Base-by-base conservation (phyloP, 106 monocot species). In the Allium cepa region DNA sequence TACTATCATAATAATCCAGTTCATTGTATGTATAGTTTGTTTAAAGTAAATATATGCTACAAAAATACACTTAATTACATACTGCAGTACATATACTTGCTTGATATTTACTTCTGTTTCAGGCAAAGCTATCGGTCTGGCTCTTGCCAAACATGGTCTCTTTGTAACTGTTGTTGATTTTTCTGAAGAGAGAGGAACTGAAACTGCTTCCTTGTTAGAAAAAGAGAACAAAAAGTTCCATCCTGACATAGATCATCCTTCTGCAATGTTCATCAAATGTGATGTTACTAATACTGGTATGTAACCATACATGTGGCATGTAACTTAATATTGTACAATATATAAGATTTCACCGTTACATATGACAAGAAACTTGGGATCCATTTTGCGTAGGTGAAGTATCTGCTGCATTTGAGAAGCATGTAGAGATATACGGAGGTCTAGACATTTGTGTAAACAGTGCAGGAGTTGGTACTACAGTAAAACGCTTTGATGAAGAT, bases 391-490 rank as follows among this genome's bases (percentile, higher is more conserved):
- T 36, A 96, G 95, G 81, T 64, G 84, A 82, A 64, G 36, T 92
- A 58, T 73, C 81, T 79, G 69, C 76, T 80, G 92, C 89, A 61
- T 97, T 97, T 84, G 77, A 79, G 49, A 97, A 78, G 72, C 97
- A 97, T 75, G 73, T 87, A 71, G 74, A 82, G 45, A 71, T 65
- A 46, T 92, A 83, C 74, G 86, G 87, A 57, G 80, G 87, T 66
- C 64, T 97, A 46, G 97, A 97, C 73, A 87, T 97, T 14, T 97
- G 92, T 63, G 78, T 97, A 10, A 97, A 92, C 60, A 73, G 69
- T 78, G 92, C 97, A 82, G 97, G 97, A 50, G 83, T 92, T 72
- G 17, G 10, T 58, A 36, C 36, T 36, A 81, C 15, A 68, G 49
- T 4, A 6, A 48, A 50, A 61, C 50, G 73, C 56, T 84, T 97